These are phyloP conservation scores for Emmonsiellopsis sp. DNA, from an alignment of 2,329 filamentous ascomycete genomes.

Conservation along the genomic window DNA sequence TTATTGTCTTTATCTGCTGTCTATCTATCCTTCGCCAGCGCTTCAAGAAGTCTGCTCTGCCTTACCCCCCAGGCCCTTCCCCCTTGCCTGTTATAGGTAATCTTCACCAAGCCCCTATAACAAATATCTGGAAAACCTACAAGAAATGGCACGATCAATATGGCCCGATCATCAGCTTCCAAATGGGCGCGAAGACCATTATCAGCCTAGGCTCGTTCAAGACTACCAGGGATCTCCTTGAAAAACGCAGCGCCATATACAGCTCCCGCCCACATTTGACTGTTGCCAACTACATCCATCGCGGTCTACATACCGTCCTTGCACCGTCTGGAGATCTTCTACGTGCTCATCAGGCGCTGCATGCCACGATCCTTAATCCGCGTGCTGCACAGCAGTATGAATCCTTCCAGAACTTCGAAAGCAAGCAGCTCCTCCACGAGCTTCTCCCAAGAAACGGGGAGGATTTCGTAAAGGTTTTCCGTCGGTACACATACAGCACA, in stretches of 20 bases:
- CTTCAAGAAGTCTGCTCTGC: background rate
- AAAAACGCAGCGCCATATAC: conserved; percentile 25
- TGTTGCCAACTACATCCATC: conserved; percentile 19
- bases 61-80: conserved; percentile 21
- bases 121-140: conserved; percentile 18
- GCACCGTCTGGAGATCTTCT: conserved; percentile 43
- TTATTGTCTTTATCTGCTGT: conserved; percentile 5
- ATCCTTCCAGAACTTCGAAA: conserved; percentile 42
- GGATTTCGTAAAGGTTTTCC: conserved; percentile 39
- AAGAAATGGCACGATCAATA: conserved; percentile 26
- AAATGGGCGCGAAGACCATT: too few species aligned
- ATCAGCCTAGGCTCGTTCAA: too few species aligned
- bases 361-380: conserved; percentile 38
- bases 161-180: conserved; percentile 22
- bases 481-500: conserved; percentile 42
- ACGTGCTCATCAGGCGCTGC: conserved; percentile 34
- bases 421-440: conserved; percentile 35
- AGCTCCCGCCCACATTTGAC: conserved; percentile 24
- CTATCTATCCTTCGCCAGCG: too few species aligned
- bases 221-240: too few species aligned
- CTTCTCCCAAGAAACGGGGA: conserved; percentile 25
- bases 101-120: conserved; percentile 21
- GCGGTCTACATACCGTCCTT: conserved; percentile 37
- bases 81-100: conserved; percentile 25
- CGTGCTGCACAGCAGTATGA: conserved; percentile 38